Evolutionary conservation across 345 rosid species (phyloP).

Genomic region (Mallotus nudiflorus): DNA sequence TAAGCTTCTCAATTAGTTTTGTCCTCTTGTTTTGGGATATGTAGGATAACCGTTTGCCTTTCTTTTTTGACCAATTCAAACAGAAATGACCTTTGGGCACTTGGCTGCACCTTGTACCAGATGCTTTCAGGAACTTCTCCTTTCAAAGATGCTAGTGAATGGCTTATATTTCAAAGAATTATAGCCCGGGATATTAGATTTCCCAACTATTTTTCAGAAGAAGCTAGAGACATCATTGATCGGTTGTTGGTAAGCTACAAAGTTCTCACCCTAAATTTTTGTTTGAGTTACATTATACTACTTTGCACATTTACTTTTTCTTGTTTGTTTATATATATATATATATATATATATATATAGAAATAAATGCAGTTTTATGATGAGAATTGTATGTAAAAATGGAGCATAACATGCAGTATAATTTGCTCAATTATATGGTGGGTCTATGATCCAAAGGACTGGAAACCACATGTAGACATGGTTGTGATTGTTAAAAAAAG

Average conservation of each 20-base stretch:
- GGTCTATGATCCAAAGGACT: neutral
- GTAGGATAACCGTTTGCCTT: slow-evolving; percentile 30
- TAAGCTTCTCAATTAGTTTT: slow-evolving; percentile 13
- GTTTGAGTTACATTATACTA: slow-evolving; percentile 6
- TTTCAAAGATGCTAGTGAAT: slow-evolving; percentile 96
- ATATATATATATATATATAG: neutral
- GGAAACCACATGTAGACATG: neutral
- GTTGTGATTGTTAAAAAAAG: neutral
- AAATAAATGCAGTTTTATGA: neutral
- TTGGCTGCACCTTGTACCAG: slow-evolving; percentile 99
- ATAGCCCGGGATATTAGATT: slow-evolving; percentile 90
- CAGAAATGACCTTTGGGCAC: slow-evolving; percentile 99
- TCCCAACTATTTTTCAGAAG: slow-evolving; percentile 86
- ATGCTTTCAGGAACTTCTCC: slow-evolving; percentile 99
- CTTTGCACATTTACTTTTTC: slow-evolving; percentile 3
- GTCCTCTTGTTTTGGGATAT: slow-evolving; percentile 24
- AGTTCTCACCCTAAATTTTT: slow-evolving; percentile 12
- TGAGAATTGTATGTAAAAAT: neutral
- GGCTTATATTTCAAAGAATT: slow-evolving; percentile 96
- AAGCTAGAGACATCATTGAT: slow-evolving; percentile 86
- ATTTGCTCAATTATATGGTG: neutral
- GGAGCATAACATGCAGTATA: neutral
- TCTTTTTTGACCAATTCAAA: slow-evolving; percentile 42
- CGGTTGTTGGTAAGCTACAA: slow-evolving; percentile 64
- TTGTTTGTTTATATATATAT: neutral